Evolutionary conservation across 2,329 filamentous ascomycete genomes (phyloP).

Genomic region (Paramyrothecium roridum): DNA sequence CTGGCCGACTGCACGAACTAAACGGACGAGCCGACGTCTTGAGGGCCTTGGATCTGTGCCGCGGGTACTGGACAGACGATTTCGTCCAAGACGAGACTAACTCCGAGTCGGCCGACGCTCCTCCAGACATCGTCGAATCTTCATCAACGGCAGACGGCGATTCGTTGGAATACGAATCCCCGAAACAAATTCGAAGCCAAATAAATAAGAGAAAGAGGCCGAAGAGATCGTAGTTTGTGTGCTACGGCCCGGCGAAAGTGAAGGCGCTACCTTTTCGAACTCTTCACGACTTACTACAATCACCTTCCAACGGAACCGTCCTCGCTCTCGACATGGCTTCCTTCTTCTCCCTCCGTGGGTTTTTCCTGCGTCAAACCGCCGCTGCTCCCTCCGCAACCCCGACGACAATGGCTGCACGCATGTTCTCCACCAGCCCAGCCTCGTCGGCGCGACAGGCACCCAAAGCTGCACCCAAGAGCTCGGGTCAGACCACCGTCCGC

Average conservation of each 20-base stretch:
- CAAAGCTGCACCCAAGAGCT: constrained; percentile 18
- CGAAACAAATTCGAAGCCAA: too few species aligned
- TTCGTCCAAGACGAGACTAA: not conserved
- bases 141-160: too few species aligned
- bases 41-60: constrained; percentile 1
- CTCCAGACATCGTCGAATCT: too few species aligned
- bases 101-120: not conserved
- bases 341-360: constrained; percentile 23
- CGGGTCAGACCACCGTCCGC: constrained; percentile 17
- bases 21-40: constrained; percentile 4
- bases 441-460: constrained; percentile 23
- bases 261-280: not conserved
- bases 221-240: too few species aligned
- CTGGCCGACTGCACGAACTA: constrained; percentile 5
- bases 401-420: constrained; percentile 11
- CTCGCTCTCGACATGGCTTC: constrained; percentile 19
- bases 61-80: not conserved
- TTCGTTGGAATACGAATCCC: too few species aligned
- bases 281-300: too few species aligned
- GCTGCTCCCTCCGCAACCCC: constrained; percentile 5
- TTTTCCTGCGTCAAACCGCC: constrained; percentile 21
- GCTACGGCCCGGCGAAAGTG: too few species aligned
- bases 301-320: not conserved
- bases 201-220: too few species aligned
- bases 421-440: constrained; percentile 27